Percentiles rank a stretch among this genome's conserved stretches.
phyloP scores from a whole-genome alignment of 495 filamentous ascomycete species.

The Neurospora cerealis region DNA sequence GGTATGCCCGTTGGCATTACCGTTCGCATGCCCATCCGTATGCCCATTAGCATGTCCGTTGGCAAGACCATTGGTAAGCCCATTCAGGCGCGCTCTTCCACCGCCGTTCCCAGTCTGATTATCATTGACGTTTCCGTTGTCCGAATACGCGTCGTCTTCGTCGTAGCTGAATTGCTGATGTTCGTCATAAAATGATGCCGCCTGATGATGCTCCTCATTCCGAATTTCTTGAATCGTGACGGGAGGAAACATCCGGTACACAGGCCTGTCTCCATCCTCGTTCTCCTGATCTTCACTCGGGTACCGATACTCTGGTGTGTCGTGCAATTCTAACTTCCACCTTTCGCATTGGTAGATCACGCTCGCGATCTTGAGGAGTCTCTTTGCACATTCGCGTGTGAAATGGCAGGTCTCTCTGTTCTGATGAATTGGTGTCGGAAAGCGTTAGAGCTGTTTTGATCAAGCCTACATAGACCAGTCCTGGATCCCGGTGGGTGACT shows the following conservation, averaged over 20 bases:
- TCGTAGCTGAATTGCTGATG: background rate
- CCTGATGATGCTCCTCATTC: background rate
- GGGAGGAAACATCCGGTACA: background rate
- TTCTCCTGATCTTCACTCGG: background rate
- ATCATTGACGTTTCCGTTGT: background rate
- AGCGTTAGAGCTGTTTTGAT: background rate
- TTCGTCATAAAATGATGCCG: background rate
- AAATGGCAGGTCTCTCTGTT: background rate
- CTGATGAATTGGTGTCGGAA: background rate
- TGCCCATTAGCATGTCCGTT: too few species aligned
- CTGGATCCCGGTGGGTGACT: background rate
- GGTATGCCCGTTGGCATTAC: background rate
- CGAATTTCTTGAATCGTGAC: background rate
- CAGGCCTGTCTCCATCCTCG: background rate
- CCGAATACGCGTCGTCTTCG: background rate
- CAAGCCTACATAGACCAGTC: background rate
- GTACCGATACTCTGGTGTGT: background rate
- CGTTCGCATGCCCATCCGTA: too few species aligned
- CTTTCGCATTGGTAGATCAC: background rate
- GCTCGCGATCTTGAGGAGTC: background rate
- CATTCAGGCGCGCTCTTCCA: background rate
- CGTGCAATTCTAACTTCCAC: background rate
- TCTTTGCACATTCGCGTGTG: background rate
- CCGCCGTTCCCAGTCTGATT: background rate
- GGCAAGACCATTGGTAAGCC: too few species aligned